phyloP scores from a whole-genome alignment of 805 yeast genomes.

The Pichia paraexigua region DNA sequence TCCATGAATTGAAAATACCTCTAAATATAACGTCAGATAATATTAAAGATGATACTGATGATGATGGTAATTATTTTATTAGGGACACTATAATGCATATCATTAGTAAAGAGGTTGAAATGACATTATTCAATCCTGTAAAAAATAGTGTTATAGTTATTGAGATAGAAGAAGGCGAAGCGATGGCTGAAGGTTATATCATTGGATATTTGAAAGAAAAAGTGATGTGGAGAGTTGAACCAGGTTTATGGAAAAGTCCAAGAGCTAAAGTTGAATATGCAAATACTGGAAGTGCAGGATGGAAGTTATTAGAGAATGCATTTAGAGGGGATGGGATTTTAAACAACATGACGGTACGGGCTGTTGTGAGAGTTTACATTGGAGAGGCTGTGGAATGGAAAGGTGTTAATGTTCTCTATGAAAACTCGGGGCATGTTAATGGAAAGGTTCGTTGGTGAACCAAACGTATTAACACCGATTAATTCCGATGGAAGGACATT shows the following conservation, averaged over 20 bases:
- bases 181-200: constrained; percentile 37
- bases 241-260: constrained; percentile 45
- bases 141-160: constrained; percentile 37
- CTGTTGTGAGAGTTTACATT: constrained; percentile 33
- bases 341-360: constrained; percentile 30
- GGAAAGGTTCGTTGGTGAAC: constrained; percentile 5
- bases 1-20: constrained; percentile 1
- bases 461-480: not conserved
- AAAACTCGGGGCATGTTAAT: constrained; percentile 4
- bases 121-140: constrained; percentile 48
- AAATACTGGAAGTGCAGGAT: constrained; percentile 32
- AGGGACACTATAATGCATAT: constrained; percentile 46
- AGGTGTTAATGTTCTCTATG: constrained; percentile 34
- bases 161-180: constrained; percentile 38
- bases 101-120: constrained; percentile 45
- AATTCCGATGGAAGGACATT: not conserved
- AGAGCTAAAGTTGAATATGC: constrained; percentile 41
- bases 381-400: constrained; percentile 28
- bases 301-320: constrained; percentile 43
- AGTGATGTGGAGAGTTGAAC: constrained; percentile 38
- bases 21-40: constrained; percentile 1
- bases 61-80: constrained; percentile 28
- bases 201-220: constrained; percentile 38
- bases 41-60: not conserved
- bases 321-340: constrained; percentile 43